Evolutionary conservation across 805 yeast genomes (phyloP), one percentile per base, ranked within the genome.

Genomic region (Sporopachydermia lactativora): DNA sequence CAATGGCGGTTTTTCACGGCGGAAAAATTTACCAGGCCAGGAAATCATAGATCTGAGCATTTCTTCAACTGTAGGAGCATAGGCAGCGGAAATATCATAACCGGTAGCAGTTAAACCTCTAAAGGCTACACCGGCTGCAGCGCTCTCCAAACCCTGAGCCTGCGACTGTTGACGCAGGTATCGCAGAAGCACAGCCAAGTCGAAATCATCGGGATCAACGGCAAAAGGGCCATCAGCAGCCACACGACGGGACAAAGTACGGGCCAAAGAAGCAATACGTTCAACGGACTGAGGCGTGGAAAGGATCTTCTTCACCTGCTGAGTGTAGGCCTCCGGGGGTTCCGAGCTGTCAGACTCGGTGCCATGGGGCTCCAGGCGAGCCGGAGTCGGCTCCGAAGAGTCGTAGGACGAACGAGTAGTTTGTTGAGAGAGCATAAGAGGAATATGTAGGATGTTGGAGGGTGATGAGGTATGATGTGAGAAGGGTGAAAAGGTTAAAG

Each of bases 51-150:
- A 61, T 47, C 69, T 60, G 2, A 57, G 18, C 64, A 65, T 55
- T 50, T 68, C 70, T 19, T 57, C 62, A 19, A 66, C 65, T 14
- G 69, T 62, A 19, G 71, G 70, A 39, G 70, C 71, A 49, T 59
- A 65, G 11, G 73, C 70, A 37, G 73, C 72, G 19, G 73, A 71
- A 15, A 73, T 66, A 45, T 75, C 78, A 40, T 63, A 49, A 55
- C 71, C 73, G 47, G 64, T 58, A 41, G 70, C 65, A 4, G 70
- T 66, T 13, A 68, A 46, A 39, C 57, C 53, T 43, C 58, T 65
- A 49, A 68, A 64, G 3, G 69, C 69, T 39, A 68, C 62, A 55
- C 81, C 81, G 3, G 72, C 64, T 39, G 64, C 65, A 42, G 68
- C 62, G 1, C 68, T 62, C 49, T 64, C 69, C 40, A 67, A 66